phyloP scores from a whole-genome alignment of 768 basidiomycete species.

The Austroboletus festivus region DNA sequence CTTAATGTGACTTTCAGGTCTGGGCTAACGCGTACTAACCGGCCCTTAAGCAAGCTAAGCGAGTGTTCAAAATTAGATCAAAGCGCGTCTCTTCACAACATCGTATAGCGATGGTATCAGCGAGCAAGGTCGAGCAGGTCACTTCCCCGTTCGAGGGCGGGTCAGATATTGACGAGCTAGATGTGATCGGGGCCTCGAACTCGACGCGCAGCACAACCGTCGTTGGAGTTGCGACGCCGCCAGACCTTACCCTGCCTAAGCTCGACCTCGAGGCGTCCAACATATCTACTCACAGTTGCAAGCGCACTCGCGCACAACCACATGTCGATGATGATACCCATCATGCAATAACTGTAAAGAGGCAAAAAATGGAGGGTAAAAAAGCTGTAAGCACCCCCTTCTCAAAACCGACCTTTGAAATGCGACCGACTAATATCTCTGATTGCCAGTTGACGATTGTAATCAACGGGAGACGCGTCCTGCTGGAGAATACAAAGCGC shows the following conservation, averaged over 20 bases:
- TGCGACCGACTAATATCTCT: not conserved
- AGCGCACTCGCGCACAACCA: conserved; percentile 18
- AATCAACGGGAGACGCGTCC: conserved; percentile 35
- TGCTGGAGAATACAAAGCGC: conserved; percentile 40
- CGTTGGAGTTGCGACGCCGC: conserved; percentile 28
- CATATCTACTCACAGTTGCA: conserved; percentile 13
- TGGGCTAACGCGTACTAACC: conserved; percentile 27
- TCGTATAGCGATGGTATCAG: conserved; percentile 1
- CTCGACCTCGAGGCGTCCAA: conserved; percentile 3
- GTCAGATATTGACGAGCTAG: conserved; percentile 28
- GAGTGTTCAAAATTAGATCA: not conserved
- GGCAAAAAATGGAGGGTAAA: conserved; percentile 34
- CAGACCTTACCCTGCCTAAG: not conserved
- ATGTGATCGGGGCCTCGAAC: conserved; percentile 24
- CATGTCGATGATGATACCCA: not conserved
- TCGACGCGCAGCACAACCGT: conserved; percentile 30
- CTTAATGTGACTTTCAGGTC: too few species aligned
- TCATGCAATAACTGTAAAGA: conserved; percentile 18
- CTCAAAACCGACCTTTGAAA: too few species aligned
- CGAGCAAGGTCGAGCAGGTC: conserved; percentile 4
- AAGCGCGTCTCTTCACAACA: not conserved
- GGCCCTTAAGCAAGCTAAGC: conserved; percentile 20
- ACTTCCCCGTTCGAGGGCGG: conserved; percentile 8
- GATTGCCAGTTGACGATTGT: conserved; percentile 40
- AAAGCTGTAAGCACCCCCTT: conserved; percentile 37